A percentile compares a stretch with the other conserved stretches of the same genome.
Conservation (phyloP, 306 rosid genomes). For the Gastrolobium villosum region DNA sequence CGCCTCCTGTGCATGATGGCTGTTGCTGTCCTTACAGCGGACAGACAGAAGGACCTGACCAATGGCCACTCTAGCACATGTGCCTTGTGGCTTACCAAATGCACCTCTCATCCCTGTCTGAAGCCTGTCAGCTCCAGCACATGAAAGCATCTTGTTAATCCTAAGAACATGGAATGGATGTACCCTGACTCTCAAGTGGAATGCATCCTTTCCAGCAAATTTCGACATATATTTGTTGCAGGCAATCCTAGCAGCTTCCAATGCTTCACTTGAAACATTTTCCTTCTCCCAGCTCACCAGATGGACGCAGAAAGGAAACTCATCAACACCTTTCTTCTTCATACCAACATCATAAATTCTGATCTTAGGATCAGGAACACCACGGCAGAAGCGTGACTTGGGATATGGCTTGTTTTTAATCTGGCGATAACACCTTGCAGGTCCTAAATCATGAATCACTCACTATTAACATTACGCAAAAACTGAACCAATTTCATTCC, state of each 20-base stretch:
- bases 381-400: constrained; percentile 89
- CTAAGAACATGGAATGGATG: constrained; percentile 95
- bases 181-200: constrained; percentile 90
- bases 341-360: constrained; percentile 94
- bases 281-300: constrained; percentile 94
- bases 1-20: constrained; percentile 86
- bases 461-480: constrained; percentile 14
- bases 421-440: constrained; percentile 88
- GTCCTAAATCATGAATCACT: constrained; percentile 59
- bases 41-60: constrained; percentile 92
- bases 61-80: constrained; percentile 81
- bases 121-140: constrained; percentile 81
- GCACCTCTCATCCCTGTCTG: constrained; percentile 98
- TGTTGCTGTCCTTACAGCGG: constrained; percentile 82
- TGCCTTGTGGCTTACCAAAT: constrained; percentile 77
- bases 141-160: constrained; percentile 86
- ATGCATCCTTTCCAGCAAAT: constrained; percentile 86
- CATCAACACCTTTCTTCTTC: constrained; percentile 94
- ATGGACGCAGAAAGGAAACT: constrained; percentile 93
- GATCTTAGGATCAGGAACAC: constrained; percentile 94
- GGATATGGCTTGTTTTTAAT: constrained; percentile 90
- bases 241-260: constrained; percentile 89
- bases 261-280: constrained; percentile 86
- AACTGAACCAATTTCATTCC: not conserved
- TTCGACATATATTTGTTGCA: constrained; percentile 92